These are phyloP conservation scores for Yarrowia bubula DNA, from an alignment of 805 yeast species.

Conservation along the genomic window DNA sequence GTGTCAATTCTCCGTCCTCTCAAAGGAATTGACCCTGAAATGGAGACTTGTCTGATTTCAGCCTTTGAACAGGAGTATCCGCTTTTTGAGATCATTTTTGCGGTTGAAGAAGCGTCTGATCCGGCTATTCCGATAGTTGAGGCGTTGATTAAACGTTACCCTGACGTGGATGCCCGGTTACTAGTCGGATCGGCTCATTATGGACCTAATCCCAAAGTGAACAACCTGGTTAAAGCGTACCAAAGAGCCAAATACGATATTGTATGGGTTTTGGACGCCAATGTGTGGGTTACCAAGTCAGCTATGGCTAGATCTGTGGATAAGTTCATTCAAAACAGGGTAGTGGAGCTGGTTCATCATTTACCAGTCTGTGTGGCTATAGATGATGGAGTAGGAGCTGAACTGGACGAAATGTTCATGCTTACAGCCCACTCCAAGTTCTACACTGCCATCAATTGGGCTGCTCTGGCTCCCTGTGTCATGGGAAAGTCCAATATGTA, in stretches of 20 bases:
- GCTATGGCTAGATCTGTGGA: constrained; percentile 63
- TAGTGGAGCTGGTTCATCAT: constrained; percentile 72
- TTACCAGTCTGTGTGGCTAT: constrained; percentile 50
- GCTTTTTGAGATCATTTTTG: constrained; percentile 67
- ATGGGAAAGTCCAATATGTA: constrained; percentile 86
- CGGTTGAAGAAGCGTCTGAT: constrained; percentile 64
- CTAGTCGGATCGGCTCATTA: constrained; percentile 51
- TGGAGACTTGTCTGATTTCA: constrained; percentile 63
- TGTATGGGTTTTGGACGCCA: constrained; percentile 82
- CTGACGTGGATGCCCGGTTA: constrained; percentile 57
- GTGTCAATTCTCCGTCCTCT: constrained; percentile 80
- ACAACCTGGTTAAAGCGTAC: constrained; percentile 82
- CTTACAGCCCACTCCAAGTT: constrained; percentile 83
- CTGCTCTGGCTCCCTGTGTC: constrained; percentile 81
- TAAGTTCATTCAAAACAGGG: constrained; percentile 42
- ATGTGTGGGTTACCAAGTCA: constrained; percentile 72
- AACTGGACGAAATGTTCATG: constrained; percentile 80
- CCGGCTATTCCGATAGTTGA: constrained; percentile 61
- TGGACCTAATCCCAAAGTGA: constrained; percentile 89
- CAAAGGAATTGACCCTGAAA: constrained; percentile 78
- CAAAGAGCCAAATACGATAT: constrained; percentile 64
- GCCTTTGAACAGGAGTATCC: constrained; percentile 72
- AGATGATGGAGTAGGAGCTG: constrained; percentile 53
- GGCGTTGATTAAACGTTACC: constrained; percentile 51
- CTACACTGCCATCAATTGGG: constrained; percentile 71